A percentile compares a stretch with the other conserved stretches of the same genome.
These are phyloP conservation scores for Nyctanthes arbortristis DNA, from an alignment of 257 asterid genomes.

Conservation along the genomic window DNA sequence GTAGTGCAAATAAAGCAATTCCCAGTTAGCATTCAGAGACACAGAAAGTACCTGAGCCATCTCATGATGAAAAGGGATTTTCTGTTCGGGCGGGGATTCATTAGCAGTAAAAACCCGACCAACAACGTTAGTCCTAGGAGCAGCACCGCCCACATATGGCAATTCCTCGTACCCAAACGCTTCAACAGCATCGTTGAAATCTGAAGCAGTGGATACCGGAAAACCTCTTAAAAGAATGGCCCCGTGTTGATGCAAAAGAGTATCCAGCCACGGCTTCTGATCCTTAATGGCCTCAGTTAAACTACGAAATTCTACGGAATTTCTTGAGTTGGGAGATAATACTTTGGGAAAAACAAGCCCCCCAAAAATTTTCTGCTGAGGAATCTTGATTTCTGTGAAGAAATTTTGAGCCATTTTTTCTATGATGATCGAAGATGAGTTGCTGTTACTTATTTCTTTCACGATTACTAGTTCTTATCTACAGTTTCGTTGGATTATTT, in stretches of 20 bases:
- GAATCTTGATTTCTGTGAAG: background rate
- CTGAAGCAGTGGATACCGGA: slow-evolving; percentile 51
- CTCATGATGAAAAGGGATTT: slow-evolving; percentile 81
- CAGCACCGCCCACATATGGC: slow-evolving; percentile 89
- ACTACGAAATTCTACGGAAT: background rate
- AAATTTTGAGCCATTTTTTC: background rate
- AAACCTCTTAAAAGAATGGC: slow-evolving; percentile 77
- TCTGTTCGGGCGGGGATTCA: slow-evolving; percentile 85
- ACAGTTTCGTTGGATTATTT: background rate
- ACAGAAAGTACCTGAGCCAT: slow-evolving; percentile 65
- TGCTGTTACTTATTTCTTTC: background rate
- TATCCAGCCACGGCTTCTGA: slow-evolving; percentile 56
- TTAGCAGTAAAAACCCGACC: slow-evolving; percentile 89
- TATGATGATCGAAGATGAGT: background rate
- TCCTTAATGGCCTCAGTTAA: slow-evolving; percentile 43
- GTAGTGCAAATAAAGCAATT: background rate
- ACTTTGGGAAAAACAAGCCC: slow-evolving; percentile 62
- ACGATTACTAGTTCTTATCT: too few species aligned
- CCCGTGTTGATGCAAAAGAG: slow-evolving; percentile 55
- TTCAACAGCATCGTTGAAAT: slow-evolving; percentile 79
- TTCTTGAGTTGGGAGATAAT: slow-evolving; percentile 34
- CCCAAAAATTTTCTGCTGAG: background rate
- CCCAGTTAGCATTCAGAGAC: too few species aligned
- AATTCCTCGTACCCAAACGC: slow-evolving; percentile 81
- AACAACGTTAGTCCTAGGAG: slow-evolving; percentile 73